Percentiles rank a stretch among this genome's conserved stretches.
These are phyloP conservation scores for Reutealis trisperma DNA, from an alignment of 345 rosid species.

Conservation along the genomic window DNA sequence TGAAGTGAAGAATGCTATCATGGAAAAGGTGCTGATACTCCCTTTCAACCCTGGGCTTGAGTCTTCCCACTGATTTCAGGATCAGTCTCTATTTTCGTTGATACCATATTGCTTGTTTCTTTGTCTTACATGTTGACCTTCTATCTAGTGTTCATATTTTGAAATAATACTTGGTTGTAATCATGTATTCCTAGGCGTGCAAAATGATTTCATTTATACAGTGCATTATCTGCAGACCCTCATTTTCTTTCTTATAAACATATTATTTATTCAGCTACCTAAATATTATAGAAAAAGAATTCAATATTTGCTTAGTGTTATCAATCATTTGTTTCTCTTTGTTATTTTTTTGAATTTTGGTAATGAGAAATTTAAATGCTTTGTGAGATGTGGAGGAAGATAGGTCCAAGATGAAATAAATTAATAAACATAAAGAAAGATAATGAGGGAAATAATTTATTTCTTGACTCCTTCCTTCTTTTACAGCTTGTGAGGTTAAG, in stretches of 20 bases:
- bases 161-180: too few species aligned
- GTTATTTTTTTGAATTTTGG: not conserved
- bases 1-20: conserved; percentile 76
- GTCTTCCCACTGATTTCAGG: conserved; percentile 4
- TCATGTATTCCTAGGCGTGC: not conserved
- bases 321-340: not conserved
- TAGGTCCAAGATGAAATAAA: not conserved
- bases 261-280: not conserved
- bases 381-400: not conserved
- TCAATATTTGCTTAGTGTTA: not conserved
- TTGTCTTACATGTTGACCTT: conserved; percentile 8
- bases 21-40: conserved; percentile 57
- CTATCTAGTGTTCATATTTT: not conserved
- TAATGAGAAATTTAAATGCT: not conserved
- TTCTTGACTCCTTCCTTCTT: conserved; percentile 15
- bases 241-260: not conserved
- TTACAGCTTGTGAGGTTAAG: conserved; percentile 75
- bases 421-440: not conserved
- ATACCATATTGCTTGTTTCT: not conserved
- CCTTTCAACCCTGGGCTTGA: conserved; percentile 10
- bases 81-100: not conserved
- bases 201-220: not conserved
- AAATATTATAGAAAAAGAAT: not conserved
- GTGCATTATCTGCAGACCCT: not conserved
- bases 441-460: too few species aligned